phyloP scores from a whole-genome alignment of 2,329 filamentous ascomycete genomes.

The Dothistroma septosporum region DNA sequence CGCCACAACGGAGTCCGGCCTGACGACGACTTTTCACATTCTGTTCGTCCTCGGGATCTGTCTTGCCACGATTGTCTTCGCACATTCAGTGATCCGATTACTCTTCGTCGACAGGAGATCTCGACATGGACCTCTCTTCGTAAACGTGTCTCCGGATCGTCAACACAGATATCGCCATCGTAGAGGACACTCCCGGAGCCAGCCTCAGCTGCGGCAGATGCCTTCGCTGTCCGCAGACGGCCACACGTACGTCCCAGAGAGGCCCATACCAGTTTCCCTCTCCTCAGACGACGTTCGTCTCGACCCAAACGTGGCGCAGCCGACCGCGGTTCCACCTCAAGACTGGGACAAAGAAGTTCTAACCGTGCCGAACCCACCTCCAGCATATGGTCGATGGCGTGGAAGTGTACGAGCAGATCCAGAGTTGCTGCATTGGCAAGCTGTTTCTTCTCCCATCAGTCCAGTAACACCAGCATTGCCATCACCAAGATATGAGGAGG shows the following conservation, averaged over 20 bases:
- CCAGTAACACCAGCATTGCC: slow-evolving; percentile 26
- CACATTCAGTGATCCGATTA: slow-evolving; percentile 70
- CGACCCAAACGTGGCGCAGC: slow-evolving; percentile 21
- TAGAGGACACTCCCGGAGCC: slow-evolving; percentile 30
- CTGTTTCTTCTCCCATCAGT: slow-evolving; percentile 23
- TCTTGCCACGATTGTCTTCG: slow-evolving; percentile 71
- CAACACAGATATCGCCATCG: slow-evolving; percentile 24
- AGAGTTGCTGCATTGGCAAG: slow-evolving; percentile 70
- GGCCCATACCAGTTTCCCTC: slow-evolving; percentile 73
- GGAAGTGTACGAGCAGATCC: slow-evolving; percentile 80
- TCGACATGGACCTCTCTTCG: slow-evolving; percentile 13
- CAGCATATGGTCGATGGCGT: slow-evolving; percentile 81
- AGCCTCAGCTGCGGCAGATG: slow-evolving; percentile 31
- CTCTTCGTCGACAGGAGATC: slow-evolving; percentile 47
- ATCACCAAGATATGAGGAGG: slow-evolving; percentile 33
- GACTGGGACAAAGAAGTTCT: slow-evolving; percentile 25
- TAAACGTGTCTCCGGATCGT: slow-evolving; percentile 16
- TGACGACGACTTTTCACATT: slow-evolving; percentile 70
- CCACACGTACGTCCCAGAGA: slow-evolving; percentile 60
- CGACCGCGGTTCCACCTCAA: slow-evolving; percentile 11
- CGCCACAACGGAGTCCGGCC: slow-evolving; percentile 59
- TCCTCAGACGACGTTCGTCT: slow-evolving; percentile 50
- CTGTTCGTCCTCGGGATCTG: slow-evolving; percentile 75
- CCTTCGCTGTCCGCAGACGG: slow-evolving; percentile 14
- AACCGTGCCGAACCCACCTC: slow-evolving; percentile 53